phyloP scores from a whole-genome alignment of 2,329 filamentous ascomycete genomes.

The Phaeosphaeriaceae sp. region DNA sequence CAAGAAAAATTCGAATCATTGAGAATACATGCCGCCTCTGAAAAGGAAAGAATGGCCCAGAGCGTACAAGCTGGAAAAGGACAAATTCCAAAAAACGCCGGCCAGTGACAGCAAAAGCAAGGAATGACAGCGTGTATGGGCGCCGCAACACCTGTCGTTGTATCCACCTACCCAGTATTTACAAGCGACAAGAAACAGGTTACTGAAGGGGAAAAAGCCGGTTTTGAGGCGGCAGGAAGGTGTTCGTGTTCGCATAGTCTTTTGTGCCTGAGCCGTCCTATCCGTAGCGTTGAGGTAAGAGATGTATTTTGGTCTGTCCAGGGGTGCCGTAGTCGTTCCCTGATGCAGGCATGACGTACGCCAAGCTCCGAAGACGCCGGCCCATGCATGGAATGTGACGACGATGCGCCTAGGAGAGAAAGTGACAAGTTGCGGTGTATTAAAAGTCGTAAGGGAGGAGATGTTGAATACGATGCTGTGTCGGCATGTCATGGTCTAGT shows the following conservation, averaged over 20 bases:
- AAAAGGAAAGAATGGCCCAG: conserved; percentile 19
- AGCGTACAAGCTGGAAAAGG: conserved; percentile 6
- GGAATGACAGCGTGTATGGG: conserved; percentile 14
- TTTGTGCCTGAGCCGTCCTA: conserved; percentile 12
- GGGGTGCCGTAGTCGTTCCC: conserved; percentile 15
- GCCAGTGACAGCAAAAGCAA: conserved; percentile 7
- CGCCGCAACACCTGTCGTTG: conserved; percentile 30
- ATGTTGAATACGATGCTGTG: conserved; percentile 11
- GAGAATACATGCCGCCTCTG: conserved; percentile 10
- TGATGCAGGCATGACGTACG: conserved; percentile 33
- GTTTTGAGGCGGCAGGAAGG: conserved; percentile 16
- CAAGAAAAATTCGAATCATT: conserved; percentile 3
- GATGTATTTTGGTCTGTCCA: conserved; percentile 18
- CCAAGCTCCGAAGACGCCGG: conserved; percentile 34
- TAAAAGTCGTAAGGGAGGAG: conserved; percentile 34
- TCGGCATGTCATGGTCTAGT: conserved; percentile 12
- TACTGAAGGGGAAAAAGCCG: conserved; percentile 24
- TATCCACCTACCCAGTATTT: conserved; percentile 22
- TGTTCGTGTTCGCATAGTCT: conserved; percentile 24
- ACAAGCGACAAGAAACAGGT: conserved; percentile 24
- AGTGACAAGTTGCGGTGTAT: conserved; percentile 33
- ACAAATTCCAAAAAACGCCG: conserved; percentile 16
- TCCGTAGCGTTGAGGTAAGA: conserved; percentile 18
- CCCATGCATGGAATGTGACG: conserved; percentile 34
- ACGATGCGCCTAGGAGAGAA: conserved; percentile 28